A percentile compares a stretch with the other conserved stretches of the same genome.
Conservation (phyloP, 2,329 filamentous ascomycete species). For the Aspergillus japonicus region DNA sequence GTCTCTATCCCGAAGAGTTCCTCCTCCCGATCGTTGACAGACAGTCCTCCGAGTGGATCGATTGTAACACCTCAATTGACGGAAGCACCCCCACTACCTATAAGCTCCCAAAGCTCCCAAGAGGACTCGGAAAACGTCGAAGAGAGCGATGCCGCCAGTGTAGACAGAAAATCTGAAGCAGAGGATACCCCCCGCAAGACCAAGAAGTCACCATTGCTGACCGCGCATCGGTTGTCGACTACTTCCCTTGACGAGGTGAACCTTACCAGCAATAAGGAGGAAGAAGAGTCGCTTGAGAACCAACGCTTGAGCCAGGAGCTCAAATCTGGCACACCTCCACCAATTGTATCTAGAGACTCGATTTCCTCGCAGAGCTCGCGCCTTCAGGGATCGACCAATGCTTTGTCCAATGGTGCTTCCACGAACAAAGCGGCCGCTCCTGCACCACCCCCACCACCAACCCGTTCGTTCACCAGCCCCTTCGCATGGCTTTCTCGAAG, state of each 20-base stretch:
- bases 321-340: constrained; percentile 30
- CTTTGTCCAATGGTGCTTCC: constrained; percentile 61
- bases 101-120: constrained; percentile 27
- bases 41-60: constrained; percentile 43
- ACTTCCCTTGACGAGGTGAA: constrained; percentile 65
- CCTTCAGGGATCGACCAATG: constrained; percentile 64
- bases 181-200: constrained; percentile 37
- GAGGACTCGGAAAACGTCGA: constrained; percentile 23
- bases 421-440: constrained; percentile 39
- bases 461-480: constrained; percentile 79
- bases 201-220: constrained; percentile 54
- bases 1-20: constrained; percentile 38
- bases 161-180: constrained; percentile 29
- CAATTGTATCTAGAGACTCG: constrained; percentile 34
- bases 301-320: constrained; percentile 25
- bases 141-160: constrained; percentile 24
- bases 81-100: constrained; percentile 31
- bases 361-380: constrained; percentile 32
- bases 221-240: constrained; percentile 55
- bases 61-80: constrained; percentile 37
- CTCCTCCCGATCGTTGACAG: constrained; percentile 63
- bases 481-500: constrained; percentile 80
- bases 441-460: constrained; percentile 41
- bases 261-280: constrained; percentile 59
- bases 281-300: constrained; percentile 39